Evolutionary conservation across 2,329 filamentous ascomycete species (phyloP).

Genomic region (Aspergillus glaucus): DNA sequence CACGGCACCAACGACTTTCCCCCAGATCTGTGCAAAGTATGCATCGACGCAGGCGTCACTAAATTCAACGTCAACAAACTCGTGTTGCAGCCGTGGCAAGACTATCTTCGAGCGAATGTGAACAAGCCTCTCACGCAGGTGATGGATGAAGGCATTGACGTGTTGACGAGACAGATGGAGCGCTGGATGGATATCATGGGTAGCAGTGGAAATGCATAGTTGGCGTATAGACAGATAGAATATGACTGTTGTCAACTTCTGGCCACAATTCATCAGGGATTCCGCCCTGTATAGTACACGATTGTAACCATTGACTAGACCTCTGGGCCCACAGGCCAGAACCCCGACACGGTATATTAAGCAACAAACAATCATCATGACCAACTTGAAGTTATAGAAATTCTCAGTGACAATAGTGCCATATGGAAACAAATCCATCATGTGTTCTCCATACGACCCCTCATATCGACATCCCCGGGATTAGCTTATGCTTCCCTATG

Average conservation of each 20-base stretch:
- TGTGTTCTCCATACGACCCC: no score
- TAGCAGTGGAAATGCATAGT: conserved; percentile 5
- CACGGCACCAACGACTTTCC: conserved; percentile 52
- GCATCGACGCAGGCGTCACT: conserved; percentile 47
- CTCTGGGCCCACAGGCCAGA: no score
- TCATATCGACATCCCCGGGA: no score
- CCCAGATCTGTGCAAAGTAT: conserved; percentile 44
- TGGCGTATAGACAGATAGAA: background rate
- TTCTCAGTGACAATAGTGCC: no score
- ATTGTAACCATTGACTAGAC: no score
- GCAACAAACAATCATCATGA: no score
- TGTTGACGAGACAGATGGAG: conserved; percentile 47
- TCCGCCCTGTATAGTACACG: no score
- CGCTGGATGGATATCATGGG: conserved; percentile 45
- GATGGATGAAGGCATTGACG: conserved; percentile 45
- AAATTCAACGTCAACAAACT: conserved; percentile 52
- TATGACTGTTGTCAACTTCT: background rate
- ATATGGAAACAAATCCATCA: no score
- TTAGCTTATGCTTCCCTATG: no score
- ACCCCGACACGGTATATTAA: no score
- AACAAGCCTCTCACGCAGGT: conserved; percentile 44
- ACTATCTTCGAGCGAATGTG: conserved; percentile 39
- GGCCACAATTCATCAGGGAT: no score
- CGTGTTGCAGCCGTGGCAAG: conserved; percentile 39
- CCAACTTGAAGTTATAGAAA: no score